Evolutionary conservation across 371 early-diverging fungal species (phyloP).

Genomic region (Mycotypha africana): DNA sequence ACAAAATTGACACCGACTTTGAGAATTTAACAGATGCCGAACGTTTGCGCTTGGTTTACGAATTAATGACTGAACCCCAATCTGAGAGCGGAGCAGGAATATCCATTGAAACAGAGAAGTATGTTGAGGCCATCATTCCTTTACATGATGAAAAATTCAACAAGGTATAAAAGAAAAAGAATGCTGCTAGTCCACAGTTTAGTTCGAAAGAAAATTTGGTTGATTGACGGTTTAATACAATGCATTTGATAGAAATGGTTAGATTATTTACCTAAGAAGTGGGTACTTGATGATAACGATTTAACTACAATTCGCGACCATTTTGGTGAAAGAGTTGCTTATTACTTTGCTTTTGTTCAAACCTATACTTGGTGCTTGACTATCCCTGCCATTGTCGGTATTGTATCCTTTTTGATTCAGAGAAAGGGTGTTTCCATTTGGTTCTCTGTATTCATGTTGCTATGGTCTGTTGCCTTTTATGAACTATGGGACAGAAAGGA

Average conservation of each 20-base stretch:
- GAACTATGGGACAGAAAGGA: conserved; percentile 80
- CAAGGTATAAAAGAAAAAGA: no score
- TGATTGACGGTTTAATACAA: no score
- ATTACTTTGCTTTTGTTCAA: conserved; percentile 90
- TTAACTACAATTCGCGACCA: conserved; percentile 64
- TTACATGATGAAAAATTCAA: conserved; percentile 76
- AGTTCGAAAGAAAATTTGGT: no score
- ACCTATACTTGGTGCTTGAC: conserved; percentile 74
- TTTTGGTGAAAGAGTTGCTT: conserved; percentile 87
- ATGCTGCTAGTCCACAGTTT: no score
- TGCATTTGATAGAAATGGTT: conserved; percentile 68
- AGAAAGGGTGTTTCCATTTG: conserved; percentile 49
- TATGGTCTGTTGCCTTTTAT: conserved; percentile 72
- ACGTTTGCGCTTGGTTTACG: conserved; percentile 68
- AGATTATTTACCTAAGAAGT: conserved; percentile 71
- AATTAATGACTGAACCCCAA: conserved; percentile 60
- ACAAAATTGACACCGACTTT: conserved; percentile 13
- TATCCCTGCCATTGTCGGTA: conserved; percentile 62
- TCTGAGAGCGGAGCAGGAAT: conserved; percentile 73
- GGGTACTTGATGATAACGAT: conserved; percentile 65
- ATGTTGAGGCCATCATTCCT: conserved; percentile 68
- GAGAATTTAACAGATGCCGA: conserved; percentile 57
- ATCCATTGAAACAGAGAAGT: conserved; percentile 46
- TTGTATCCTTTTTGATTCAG: conserved; percentile 51
- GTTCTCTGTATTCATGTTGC: conserved; percentile 60